Base-by-base conservation (phyloP, 495 filamentous ascomycete genomes). In the Tuber magnatum region DNA sequence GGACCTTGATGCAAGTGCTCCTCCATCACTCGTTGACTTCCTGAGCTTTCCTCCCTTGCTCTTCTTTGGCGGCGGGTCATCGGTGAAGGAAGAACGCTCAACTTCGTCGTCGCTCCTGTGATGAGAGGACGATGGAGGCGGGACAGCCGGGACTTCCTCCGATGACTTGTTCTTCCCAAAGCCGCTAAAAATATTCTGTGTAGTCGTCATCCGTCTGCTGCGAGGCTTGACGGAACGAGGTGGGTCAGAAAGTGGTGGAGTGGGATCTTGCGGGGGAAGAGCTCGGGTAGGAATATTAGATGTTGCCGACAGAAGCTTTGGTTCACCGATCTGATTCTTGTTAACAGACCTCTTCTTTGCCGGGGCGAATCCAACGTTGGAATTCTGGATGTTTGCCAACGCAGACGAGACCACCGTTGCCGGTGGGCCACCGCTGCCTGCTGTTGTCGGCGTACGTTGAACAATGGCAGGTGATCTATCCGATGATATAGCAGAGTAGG, bases 11-110 rank as follows among this genome's bases (percentile, higher is more conserved):
- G 78, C 69, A 18, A 83, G 73, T 20, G 71, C 75, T 39, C 81
- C 81, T 22, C 81, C 81, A 65, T 82, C 81, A 65, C 81, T 82
- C 20, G 74, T 82, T 32, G 78, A 78, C 68, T 82, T 82, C 72
- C 81, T 70, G 42, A 82, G 46, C 73, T 81, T 81, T 44, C 68
- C 80, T 42, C 76, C 72, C n/a, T 41, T 70, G 40, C 70, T 81
- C 70, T 81, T 80, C 79, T 80, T 80, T 56, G 74, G 74, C 20
- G 78, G 79, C 24, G 74, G 78, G 48, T 80, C 79, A 40, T 80
- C 74, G 3, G 74, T 77, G 78, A 80, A 80, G 18, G 79, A 80
- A 35, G 78, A 81, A 40, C 75, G 72, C 40, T 81, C 80, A n/a
- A 80, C 28, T 18, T 80, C 79, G 41, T 80, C 79, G 35, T 80